Base-by-base conservation (phyloP, 495 filamentous ascomycete genomes). In the Ramalina intermedia region DNA sequence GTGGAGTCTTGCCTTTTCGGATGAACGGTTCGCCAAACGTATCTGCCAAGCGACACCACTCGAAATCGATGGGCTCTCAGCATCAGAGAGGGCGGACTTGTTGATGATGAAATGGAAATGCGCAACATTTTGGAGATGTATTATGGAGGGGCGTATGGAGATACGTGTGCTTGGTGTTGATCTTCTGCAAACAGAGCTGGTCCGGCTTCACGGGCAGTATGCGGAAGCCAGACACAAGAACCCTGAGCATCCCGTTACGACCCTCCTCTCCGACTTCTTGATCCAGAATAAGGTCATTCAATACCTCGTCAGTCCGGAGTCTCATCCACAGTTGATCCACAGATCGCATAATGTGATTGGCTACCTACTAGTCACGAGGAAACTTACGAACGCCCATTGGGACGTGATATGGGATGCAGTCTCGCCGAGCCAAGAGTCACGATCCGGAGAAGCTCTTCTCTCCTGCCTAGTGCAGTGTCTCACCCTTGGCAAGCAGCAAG, bases 261-360 rank as follows among this genome's bases (percentile, higher is more conserved):
- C 72, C 29, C 84, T 80, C 55, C 67, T 88, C 46, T 73, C 83
- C 18, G 64, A 72, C 20, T 82, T 81, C 51, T 71, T 94, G 38
- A 64, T 79, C 23, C 55, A 69, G 3, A 78, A 78, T 40, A 76
- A 75, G 50, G 70, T 94, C 21, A 72, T 94, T 39, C 79, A 86
- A 41, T 94, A 96, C 61, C 75, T 98, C 24, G 79, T 96, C 47
- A 85, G 91, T 2, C 79, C 89, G 39, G 88, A 87, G 48, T 94
- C 91, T 16, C 91, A 96, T 58, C 85, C 85, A 6, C 86, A 94
- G 56, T 76, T 98, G 49, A 93, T 94, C 41, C 71, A 67, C 38
- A 76, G 85, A 52, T 84, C 84, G 58, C 72, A 72, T 50, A 94
- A 96, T 48, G 84, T 96, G 47, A 69, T 94, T 37, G 84, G 83